phyloP scores from a whole-genome alignment of 1,139 yeast species.

The Arxiozyma slooffiae region DNA sequence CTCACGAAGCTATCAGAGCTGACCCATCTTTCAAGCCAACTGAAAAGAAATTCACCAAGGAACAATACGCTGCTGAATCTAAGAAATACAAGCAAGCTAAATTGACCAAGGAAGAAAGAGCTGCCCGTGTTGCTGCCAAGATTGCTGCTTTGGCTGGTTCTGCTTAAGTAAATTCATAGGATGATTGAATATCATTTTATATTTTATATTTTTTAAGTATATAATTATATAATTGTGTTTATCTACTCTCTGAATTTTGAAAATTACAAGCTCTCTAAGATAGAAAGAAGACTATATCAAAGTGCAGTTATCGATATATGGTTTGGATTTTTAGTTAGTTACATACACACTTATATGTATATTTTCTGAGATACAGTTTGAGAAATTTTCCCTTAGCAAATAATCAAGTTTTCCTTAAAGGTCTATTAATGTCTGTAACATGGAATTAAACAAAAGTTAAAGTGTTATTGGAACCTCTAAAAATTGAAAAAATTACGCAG shows the following conservation, averaged over 20 bases:
- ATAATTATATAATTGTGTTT: not conserved
- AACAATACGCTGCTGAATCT: constrained; percentile 94
- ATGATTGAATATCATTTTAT: not conserved
- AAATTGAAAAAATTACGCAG: not conserved
- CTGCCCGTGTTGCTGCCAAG: constrained; percentile 81
- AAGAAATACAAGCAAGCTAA: constrained; percentile 83
- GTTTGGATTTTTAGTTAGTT: not conserved
- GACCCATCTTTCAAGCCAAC: constrained; percentile 90
- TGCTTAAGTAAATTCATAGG: constrained; percentile 18
- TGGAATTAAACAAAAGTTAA: too few relatives aligned
- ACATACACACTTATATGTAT: not conserved
- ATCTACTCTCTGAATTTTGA: not conserved
- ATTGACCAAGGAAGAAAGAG: constrained; percentile 87
- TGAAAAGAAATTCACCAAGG: constrained; percentile 92
- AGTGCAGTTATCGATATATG: not conserved
- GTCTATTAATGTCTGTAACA: not conserved
- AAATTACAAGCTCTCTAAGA: not conserved
- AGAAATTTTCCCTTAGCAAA: too few relatives aligned
- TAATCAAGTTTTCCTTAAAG: not conserved
- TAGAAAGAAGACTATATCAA: not conserved
- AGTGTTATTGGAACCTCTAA: not conserved
- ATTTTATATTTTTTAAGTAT: not conserved
- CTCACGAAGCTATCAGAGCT: constrained; percentile 93
- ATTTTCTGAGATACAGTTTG: not conserved
- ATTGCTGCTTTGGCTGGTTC: constrained; percentile 58